These are phyloP conservation scores for Alisma plantagoaquatica DNA, from an alignment of 106 monocot species.

Conservation along the genomic window DNA sequence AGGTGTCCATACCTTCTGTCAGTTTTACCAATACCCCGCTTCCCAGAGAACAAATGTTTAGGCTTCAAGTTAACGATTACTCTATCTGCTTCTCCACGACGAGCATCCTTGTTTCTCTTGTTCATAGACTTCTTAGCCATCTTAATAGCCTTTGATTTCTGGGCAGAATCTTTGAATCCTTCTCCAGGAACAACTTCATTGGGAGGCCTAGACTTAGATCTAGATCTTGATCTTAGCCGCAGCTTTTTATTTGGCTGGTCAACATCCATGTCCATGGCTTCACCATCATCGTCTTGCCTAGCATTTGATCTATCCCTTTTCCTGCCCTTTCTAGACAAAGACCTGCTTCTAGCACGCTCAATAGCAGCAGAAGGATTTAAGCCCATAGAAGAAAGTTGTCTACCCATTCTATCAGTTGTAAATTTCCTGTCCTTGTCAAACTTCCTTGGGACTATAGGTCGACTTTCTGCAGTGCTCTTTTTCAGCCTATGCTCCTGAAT, in stretches of 20 bases:
- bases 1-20: conserved; percentile 49
- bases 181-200: conserved; percentile 75
- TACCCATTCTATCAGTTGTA: conserved; percentile 80
- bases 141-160: conserved; percentile 66
- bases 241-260: conserved; percentile 59
- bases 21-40: conserved; percentile 76
- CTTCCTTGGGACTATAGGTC: conserved; percentile 78
- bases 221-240: conserved; percentile 26
- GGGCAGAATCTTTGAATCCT: conserved; percentile 84
- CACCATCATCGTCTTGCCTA: conserved; percentile 25
- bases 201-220: conserved; percentile 49
- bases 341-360: conserved; percentile 48
- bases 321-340: conserved; percentile 33
- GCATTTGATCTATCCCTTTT: conserved; percentile 58
- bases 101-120: conserved; percentile 72
- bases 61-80: conserved; percentile 88
- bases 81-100: conserved; percentile 81
- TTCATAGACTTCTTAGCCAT: conserved; percentile 50
- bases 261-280: conserved; percentile 53
- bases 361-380: conserved; percentile 70
- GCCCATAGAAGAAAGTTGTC: conserved; percentile 67
- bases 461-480: conserved; percentile 93
- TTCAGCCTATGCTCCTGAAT: conserved; percentile 83
- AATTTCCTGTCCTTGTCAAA: conserved; percentile 76
- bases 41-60: conserved; percentile 93